Percentiles rank a stretch among this genome's conserved stretches.
These are phyloP conservation scores for Yamadazyma triangularis DNA, from an alignment of 1,139 yeast species.

Conservation along the genomic window DNA sequence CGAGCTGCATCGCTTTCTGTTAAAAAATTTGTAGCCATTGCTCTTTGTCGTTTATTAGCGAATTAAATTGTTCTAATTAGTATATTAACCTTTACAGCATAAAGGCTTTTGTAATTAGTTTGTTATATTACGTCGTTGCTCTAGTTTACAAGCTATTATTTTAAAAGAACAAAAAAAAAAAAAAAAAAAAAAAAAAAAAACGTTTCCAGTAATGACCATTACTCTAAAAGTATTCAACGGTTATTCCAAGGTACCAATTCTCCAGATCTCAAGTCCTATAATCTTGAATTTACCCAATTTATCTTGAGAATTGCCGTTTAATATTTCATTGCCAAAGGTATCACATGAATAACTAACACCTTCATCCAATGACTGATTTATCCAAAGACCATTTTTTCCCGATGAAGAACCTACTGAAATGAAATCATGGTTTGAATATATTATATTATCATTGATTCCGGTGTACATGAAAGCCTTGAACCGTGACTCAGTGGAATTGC, in stretches of 20 bases:
- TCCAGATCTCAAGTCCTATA: constrained; percentile 83
- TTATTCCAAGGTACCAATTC: constrained; percentile 45
- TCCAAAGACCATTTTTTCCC: constrained; percentile 91
- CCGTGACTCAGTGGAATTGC: constrained; percentile 21
- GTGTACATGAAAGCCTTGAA: constrained; percentile 87
- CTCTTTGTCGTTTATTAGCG: too few relatives aligned
- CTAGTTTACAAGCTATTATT: too few relatives aligned
- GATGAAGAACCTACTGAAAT: constrained; percentile 85
- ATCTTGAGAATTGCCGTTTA: constrained; percentile 36
- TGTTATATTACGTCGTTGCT: too few relatives aligned
- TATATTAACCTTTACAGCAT: too few relatives aligned
- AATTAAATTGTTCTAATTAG: too few relatives aligned
- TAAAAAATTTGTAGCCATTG: too few relatives aligned
- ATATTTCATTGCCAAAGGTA: constrained; percentile 87
- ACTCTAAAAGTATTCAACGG: too few relatives aligned
- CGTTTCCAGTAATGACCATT: too few relatives aligned
- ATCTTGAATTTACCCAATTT: constrained; percentile 56
- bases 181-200: too few relatives aligned
- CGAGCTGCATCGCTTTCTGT: too few relatives aligned
- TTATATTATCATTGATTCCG: constrained; percentile 79
- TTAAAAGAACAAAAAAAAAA: too few relatives aligned
- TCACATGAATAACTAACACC: constrained; percentile 79
- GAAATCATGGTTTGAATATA: constrained; percentile 75
- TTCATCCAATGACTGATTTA: constrained; percentile 64
- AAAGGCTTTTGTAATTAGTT: too few relatives aligned